Evolutionary conservation across 2,329 filamentous ascomycete genomes (phyloP).

Genomic region (Epichloe baconii): DNA sequence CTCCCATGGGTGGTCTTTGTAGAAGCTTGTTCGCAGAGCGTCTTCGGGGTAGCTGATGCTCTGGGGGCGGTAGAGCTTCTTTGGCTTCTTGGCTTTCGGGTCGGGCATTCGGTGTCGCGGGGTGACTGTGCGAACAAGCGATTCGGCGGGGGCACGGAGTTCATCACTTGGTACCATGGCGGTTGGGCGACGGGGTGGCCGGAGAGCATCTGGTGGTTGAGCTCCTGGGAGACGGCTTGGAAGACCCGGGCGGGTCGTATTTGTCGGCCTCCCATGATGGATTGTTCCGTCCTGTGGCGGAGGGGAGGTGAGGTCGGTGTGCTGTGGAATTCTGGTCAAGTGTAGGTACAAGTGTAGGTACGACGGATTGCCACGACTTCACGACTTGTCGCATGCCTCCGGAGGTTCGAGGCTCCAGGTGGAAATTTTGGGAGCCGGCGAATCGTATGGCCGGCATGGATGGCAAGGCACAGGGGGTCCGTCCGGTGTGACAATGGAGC

Average conservation of each 20-base stretch:
- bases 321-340: not conserved
- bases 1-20: conserved; percentile 93
- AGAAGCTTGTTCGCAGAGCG: conserved; percentile 66
- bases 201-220: conserved; percentile 27
- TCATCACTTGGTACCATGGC: conserved; percentile 39
- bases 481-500: not conserved
- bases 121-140: conserved; percentile 39
- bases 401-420: not conserved
- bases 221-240: conserved; percentile 30
- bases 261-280: conserved; percentile 29
- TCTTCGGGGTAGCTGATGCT: conserved; percentile 75
- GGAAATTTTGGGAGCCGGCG: conserved; percentile 12
- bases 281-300: not conserved
- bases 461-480: not conserved
- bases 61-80: conserved; percentile 69
- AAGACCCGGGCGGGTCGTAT: conserved; percentile 34
- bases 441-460: conserved; percentile 10
- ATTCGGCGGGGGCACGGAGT: conserved; percentile 45
- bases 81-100: conserved; percentile 41
- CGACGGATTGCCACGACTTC: not conserved
- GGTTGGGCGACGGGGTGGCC: conserved; percentile 21
- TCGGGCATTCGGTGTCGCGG: conserved; percentile 28
- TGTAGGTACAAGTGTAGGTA: not conserved
- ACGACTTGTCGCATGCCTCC: conserved; percentile 1
- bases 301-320: not conserved